Base-by-base conservation (phyloP, 2,329 filamentous ascomycete genomes). In the Arachnomyces sp. region DNA sequence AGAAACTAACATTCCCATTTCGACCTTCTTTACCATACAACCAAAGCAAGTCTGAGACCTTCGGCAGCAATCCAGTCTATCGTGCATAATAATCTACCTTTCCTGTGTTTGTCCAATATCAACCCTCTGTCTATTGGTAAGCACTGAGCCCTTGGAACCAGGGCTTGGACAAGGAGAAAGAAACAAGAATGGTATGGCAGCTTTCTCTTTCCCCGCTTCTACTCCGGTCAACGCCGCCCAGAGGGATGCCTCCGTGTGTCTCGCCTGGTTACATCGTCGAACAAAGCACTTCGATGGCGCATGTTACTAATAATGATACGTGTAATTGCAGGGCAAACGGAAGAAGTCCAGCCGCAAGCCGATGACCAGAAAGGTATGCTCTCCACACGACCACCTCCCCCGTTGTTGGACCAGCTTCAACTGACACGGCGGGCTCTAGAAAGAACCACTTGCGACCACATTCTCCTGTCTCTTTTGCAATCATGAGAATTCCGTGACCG, bases 401-500 rank as follows among this genome's bases (percentile, higher is more conserved):
- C n/a, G n/a, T n/a, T n/a, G n/a, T n/a, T n/a, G n/a, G 13, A 8
- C 36, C 29, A 6, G 18, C n/a, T 25, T 31, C 15, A n/a, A 20
- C 28, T 20, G 12, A 17, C 28, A 4, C 15, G 25, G n/a, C 36
- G 3, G 9, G 34, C 3, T 43, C 15, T 42, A 67, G 66, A 64
- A 59, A 52, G 68, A 71, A 49, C 65, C 66, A 17, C 61, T 71
- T n/a, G 56, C 67, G 12, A 89, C 85, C 2, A 77, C 79, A n/a
- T 98, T 98, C 64, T 86, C 89, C 42, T 98, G 92, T 61, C 80
- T 98, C 34, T 98, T 98, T 68, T 98, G 92, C 73, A 96, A 95
- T 63, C 89, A 96, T 66, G 92, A 96, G 60, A 92, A 87, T 50
- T 86, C 89, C 0, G 85, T 98, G 38, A 76, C 79, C 18, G 84